Percentiles rank a stretch among this genome's conserved stretches.
Evolutionary conservation across 164 flowering plant genomes (phyloP).

Genomic region (Aristolochia californica): DNA sequence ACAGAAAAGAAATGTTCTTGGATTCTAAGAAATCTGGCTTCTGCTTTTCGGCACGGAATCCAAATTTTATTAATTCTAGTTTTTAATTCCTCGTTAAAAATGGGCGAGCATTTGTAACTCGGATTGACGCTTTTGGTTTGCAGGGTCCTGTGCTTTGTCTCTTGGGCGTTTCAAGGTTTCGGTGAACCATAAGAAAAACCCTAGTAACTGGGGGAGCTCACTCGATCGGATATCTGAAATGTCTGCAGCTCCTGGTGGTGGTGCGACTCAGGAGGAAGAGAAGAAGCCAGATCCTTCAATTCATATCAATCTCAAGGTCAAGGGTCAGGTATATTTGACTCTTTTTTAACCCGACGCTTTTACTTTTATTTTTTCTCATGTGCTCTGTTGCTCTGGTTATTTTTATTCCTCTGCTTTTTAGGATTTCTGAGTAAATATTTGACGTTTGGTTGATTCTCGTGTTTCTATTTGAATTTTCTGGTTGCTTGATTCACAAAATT

Average conservation of each 20-base stretch:
- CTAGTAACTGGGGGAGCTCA: neutral
- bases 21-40: too few relatives aligned
- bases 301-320: constrained; percentile 22
- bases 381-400: neutral
- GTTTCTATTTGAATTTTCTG: too few relatives aligned
- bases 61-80: too few relatives aligned
- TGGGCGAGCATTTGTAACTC: too few relatives aligned
- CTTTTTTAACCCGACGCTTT: neutral
- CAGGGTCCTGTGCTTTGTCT: neutral
- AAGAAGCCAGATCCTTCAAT: constrained; percentile 19
- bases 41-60: too few relatives aligned
- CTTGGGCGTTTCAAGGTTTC: neutral
- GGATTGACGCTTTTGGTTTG: too few relatives aligned
- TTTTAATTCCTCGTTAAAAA: too few relatives aligned
- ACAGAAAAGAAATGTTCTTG: too few relatives aligned
- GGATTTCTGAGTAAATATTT: too few relatives aligned
- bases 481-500: too few relatives aligned
- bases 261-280: constrained; percentile 14
- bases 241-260: constrained; percentile 5
- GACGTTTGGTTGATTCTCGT: too few relatives aligned
- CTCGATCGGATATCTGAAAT: constrained; percentile 1
- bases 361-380: neutral
- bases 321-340: constrained; percentile 15
- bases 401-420: too few relatives aligned
- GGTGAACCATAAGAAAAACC: neutral